Evolutionary conservation across 2,329 filamentous ascomycete genomes (phyloP), one percentile per base, ranked within the genome.

Genomic region (Mollisiaceae sp.): DNA sequence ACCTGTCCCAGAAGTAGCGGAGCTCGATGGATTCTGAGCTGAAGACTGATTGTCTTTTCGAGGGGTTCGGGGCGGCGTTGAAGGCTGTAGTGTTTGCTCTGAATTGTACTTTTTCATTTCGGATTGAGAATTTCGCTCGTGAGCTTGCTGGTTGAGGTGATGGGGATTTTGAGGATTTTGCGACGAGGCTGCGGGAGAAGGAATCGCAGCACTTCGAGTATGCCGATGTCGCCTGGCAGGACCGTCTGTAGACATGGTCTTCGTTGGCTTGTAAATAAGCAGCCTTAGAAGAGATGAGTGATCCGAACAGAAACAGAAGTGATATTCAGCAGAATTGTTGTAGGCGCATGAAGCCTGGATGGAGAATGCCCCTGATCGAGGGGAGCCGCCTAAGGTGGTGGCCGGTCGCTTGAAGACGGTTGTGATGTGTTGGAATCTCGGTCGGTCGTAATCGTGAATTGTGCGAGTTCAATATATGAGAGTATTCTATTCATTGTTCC

Each of bases 201-300:
- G 63, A 20, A 68, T 69, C 18, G 67, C 65, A 60, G 68, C 71
- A 65, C 68, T 75, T 70, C 70, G 74, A 62, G 70, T 72, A 68
- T 75, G 75, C 38, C 76, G 73, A 62, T 75, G 72, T 59, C 73
- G 70, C 65, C 70, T 79, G 65, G 79, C 76, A 71, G 78, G 77
- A 63, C 75, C 72, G 74, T 78, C 77, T 57, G 79, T 76, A 74
- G 82, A 81, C 82, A 84, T 84, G 62, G 75, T 41, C 75, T 72
- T 78, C 78, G 78, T 69, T 68, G 72, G 69, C 82, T 81, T 79
- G 81, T 79, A 82, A 82, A 83, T 83, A 82, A 75, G 77, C 67
- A 71, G 72, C 69, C 68, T 69, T 69, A 32, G 67, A 70, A 70
- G 69, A 61, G 66, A 39, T 61, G 56, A 55, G 65, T 62, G 50